A percentile compares a stretch with the other conserved stretches of the same genome.
Evolutionary conservation across 2,329 filamentous ascomycete genomes (phyloP).

Genomic region (Fusarium lyarnte): DNA sequence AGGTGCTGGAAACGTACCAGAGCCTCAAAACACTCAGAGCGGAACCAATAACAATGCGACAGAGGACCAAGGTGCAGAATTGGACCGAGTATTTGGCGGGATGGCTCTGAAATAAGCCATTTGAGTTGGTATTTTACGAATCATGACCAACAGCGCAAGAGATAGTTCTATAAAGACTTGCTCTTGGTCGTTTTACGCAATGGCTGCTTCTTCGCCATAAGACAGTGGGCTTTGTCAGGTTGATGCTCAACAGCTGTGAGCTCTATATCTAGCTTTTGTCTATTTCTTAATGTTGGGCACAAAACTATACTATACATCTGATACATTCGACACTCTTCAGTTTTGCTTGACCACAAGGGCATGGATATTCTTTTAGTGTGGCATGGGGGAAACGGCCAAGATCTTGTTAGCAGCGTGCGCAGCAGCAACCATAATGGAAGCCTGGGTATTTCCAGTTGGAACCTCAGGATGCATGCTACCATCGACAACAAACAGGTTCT

Average conservation of each 20-base stretch:
- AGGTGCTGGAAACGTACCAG: conserved; percentile 35
- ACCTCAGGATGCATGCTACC: conserved; percentile 46
- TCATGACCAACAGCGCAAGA: conserved; percentile 18
- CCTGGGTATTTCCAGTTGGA: conserved; percentile 42
- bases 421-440: conserved; percentile 43
- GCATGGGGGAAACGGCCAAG: neutral
- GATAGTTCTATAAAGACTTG: neutral
- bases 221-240: neutral
- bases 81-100: conserved; percentile 67
- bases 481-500: conserved; percentile 46
- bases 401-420: conserved; percentile 40
- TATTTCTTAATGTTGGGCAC: neutral
- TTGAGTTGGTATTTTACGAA: conserved; percentile 4
- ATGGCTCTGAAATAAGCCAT: conserved; percentile 49
- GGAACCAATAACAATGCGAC: conserved; percentile 42
- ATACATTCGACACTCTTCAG: neutral
- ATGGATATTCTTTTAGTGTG: neutral
- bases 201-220: neutral
- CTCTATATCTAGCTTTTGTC: neutral
- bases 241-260: neutral
- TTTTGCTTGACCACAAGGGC: neutral
- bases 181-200: neutral
- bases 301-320: neutral
- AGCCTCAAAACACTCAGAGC: conserved; percentile 21
- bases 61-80: conserved; percentile 63